A percentile compares a stretch with the other conserved stretches of the same genome.
Evolutionary conservation across 345 rosid genomes (phyloP).

Genomic region (Populus euphratica): DNA sequence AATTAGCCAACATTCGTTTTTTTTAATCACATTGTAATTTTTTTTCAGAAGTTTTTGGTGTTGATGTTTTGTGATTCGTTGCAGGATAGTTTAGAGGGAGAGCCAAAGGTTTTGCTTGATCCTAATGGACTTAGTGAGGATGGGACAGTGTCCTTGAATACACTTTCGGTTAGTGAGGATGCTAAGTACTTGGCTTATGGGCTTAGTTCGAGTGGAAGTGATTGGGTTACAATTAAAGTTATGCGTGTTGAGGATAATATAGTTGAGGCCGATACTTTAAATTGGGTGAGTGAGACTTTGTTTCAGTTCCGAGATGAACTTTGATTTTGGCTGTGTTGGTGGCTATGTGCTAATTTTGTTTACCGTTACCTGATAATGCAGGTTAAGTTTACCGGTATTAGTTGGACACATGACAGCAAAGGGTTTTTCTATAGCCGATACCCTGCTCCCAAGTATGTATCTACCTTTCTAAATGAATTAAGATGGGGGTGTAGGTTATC

Average conservation of each 20-base stretch:
- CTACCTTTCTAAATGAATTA: background rate
- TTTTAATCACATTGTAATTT: background rate
- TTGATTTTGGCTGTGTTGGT: background rate
- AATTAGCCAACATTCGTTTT: background rate
- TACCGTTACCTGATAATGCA: conserved; percentile 18
- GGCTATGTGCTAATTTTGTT: background rate
- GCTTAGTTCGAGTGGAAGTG: conserved; percentile 85
- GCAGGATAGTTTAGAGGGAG: conserved; percentile 70
- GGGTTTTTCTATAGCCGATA: conserved; percentile 93
- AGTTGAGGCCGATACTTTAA: conserved; percentile 62
- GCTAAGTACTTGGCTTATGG: conserved; percentile 76
- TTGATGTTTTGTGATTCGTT: background rate
- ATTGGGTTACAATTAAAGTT: conserved; percentile 78
- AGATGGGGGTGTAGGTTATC: no score
- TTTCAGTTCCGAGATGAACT: background rate
- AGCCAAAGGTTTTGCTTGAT: conserved; percentile 71
- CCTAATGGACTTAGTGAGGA: conserved; percentile 83
- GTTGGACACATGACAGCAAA: conserved; percentile 82
- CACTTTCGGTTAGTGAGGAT: conserved; percentile 56
- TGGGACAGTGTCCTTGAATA: conserved; percentile 71
- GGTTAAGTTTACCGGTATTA: conserved; percentile 73
- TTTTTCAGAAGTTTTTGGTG: background rate
- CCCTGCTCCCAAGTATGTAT: conserved; percentile 72
- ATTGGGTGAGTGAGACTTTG: conserved; percentile 57
- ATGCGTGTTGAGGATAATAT: conserved; percentile 57